These are phyloP conservation scores for Fusarium humuli DNA, from an alignment of 2,329 filamentous ascomycete genomes.

Conservation along the genomic window DNA sequence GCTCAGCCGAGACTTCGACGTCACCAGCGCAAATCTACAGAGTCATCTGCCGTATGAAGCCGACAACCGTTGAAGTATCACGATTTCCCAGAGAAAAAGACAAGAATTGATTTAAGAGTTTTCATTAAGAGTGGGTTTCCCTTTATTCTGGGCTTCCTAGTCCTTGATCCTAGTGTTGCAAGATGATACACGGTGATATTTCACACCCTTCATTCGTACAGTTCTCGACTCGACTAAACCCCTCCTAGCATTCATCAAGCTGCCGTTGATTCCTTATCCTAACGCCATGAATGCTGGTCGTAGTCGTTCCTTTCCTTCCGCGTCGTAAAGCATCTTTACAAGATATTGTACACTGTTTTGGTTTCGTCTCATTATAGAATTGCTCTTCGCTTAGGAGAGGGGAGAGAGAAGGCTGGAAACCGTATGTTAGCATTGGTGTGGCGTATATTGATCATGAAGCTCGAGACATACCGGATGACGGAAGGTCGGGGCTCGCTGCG, in stretches of 20 bases:
- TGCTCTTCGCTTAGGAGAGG: slow-evolving; percentile 63
- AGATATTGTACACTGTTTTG: slow-evolving; percentile 45
- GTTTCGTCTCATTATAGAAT: slow-evolving; percentile 18
- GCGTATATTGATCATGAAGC: neutral
- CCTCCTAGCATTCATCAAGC: slow-evolving; percentile 32
- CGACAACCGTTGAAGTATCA: neutral
- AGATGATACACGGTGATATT: slow-evolving; percentile 44
- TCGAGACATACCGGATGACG: slow-evolving; percentile 63
- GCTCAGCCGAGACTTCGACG: slow-evolving; percentile 34
- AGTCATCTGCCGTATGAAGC: slow-evolving; percentile 26
- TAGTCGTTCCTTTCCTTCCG: slow-evolving; percentile 12
- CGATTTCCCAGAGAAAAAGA: neutral
- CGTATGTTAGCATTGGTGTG: slow-evolving; percentile 33
- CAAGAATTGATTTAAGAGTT: slow-evolving; percentile 1
- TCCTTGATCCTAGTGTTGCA: slow-evolving; percentile 22
- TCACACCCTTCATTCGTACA: slow-evolving; percentile 37
- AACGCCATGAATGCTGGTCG: slow-evolving; percentile 46
- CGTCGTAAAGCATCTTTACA: slow-evolving; percentile 16
- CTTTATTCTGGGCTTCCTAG: slow-evolving; percentile 29
- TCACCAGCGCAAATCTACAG: slow-evolving; percentile 23
- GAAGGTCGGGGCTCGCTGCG: slow-evolving; percentile 92
- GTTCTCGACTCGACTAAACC: slow-evolving; percentile 23
- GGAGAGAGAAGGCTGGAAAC: slow-evolving; percentile 70
- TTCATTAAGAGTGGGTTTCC: slow-evolving; percentile 42
- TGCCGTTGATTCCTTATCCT: slow-evolving; percentile 34